phyloP scores from a whole-genome alignment of 176 grass and related monocot genomes.

The Ampelocalamus luodianensis region DNA sequence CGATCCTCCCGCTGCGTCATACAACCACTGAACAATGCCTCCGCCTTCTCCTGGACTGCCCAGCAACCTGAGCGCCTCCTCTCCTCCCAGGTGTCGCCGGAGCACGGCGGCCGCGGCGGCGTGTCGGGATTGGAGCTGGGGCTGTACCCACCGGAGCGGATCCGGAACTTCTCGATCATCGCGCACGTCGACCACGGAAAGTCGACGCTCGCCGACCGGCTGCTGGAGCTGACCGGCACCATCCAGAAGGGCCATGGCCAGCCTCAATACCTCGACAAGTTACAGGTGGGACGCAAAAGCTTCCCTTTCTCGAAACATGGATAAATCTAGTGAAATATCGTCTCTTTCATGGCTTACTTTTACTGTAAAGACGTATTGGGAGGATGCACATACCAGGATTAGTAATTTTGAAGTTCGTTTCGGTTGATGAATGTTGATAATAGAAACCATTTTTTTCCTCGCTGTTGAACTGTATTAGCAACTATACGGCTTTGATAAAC shows the following conservation, averaged over 20 bases:
- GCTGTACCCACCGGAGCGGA: conserved; percentile 74
- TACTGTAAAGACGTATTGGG: background rate
- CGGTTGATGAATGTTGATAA: background rate
- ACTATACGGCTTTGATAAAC: background rate
- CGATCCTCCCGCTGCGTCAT: conserved; percentile 38
- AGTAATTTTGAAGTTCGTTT: background rate
- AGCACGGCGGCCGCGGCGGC: conserved; percentile 44
- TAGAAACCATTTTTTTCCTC: background rate
- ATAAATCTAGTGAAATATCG: background rate
- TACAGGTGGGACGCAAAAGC: conserved; percentile 55
- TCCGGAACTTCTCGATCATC: conserved; percentile 93
- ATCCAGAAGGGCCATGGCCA: conserved; percentile 89
- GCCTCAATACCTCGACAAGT: conserved; percentile 90
- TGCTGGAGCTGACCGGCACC: conserved; percentile 89
- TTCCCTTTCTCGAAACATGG: background rate
- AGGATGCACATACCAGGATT: background rate
- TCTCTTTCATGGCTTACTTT: background rate
- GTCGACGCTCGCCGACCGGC: conserved; percentile 81
- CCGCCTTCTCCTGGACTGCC: conserved; percentile 22
- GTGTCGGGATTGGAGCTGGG: conserved; percentile 59
- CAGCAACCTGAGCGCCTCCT: conserved; percentile 38
- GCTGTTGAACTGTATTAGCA: background rate
- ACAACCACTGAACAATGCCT: background rate
- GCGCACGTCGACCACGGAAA: conserved; percentile 93
- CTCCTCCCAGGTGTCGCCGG: conserved; percentile 46